phyloP scores from a whole-genome alignment of 768 basidiomycete species.

The Termitomyces sp. region DNA sequence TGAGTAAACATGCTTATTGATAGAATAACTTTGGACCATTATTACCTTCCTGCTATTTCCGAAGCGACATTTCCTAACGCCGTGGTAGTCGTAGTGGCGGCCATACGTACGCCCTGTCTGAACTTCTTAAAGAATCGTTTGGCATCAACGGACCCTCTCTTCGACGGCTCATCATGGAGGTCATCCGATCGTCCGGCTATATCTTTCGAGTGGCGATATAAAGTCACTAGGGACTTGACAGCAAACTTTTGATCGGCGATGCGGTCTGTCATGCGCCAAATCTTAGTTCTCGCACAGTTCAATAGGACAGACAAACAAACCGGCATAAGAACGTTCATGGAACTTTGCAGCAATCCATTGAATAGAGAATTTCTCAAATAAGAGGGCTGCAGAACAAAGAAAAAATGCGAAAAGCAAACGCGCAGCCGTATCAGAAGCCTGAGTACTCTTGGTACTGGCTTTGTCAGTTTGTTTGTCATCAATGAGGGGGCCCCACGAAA shows the following conservation, averaged over 20 bases:
- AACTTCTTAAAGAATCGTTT: conserved; percentile 63
- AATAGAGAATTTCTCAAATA: conserved; percentile 80
- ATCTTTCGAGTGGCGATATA: conserved; percentile 78
- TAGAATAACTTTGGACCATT: not conserved
- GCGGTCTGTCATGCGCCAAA: conserved; percentile 44
- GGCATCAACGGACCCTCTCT: conserved; percentile 44
- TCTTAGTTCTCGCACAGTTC: not conserved
- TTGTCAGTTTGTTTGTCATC: conserved; percentile 28
- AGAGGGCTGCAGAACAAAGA: conserved; percentile 61
- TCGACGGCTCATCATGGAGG: conserved; percentile 30
- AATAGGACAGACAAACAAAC: conserved; percentile 3
- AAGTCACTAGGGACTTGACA: conserved; percentile 57
- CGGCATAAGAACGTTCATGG: conserved; percentile 62
- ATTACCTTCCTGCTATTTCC: conserved; percentile 45
- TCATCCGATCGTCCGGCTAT: conserved; percentile 64
- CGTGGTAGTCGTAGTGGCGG: conserved; percentile 80
- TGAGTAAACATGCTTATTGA: not conserved
- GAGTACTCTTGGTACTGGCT: conserved; percentile 23
- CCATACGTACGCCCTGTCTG: conserved; percentile 60
- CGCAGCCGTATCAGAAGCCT: conserved; percentile 47
- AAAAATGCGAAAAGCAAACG: conserved; percentile 71
- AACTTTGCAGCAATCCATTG: conserved; percentile 84
- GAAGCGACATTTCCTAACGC: conserved; percentile 53
- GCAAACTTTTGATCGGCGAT: conserved; percentile 81
- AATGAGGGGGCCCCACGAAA: conserved; percentile 70